Evolutionary conservation across 2,329 filamentous ascomycete species (phyloP).

Genomic region (Cordyceps militaris): DNA sequence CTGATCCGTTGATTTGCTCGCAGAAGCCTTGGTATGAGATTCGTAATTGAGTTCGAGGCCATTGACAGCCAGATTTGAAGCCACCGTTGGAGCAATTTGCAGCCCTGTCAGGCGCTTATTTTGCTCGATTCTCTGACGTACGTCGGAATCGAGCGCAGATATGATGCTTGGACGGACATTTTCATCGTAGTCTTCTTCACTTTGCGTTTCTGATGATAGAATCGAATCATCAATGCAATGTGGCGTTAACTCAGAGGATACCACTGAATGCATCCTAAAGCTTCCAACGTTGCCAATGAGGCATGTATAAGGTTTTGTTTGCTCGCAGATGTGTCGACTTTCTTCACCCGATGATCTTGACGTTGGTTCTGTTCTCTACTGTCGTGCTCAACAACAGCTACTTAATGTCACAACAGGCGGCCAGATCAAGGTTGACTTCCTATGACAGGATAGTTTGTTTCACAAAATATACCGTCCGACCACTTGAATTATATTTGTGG

Average conservation of each 20-base stretch:
- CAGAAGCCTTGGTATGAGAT: constrained; percentile 16
- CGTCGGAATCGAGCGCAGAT: constrained; percentile 4
- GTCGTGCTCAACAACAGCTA: too few species aligned
- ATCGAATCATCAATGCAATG: constrained; percentile 14
- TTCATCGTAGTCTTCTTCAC: constrained; percentile 41
- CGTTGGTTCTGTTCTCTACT: too few species aligned
- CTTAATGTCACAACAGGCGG: too few species aligned
- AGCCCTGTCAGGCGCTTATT: not conserved
- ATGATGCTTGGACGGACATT: constrained; percentile 24
- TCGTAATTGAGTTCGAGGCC: constrained; percentile 17
- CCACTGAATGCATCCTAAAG: not conserved
- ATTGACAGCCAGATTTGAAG: not conserved
- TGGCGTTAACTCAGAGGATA: not conserved
- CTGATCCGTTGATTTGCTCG: not conserved
- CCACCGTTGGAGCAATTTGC: too few species aligned
- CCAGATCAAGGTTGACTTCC: too few species aligned
- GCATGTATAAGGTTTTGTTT: too few species aligned
- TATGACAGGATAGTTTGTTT: too few species aligned
- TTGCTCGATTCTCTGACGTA: not conserved
- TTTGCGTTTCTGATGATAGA: constrained; percentile 32
- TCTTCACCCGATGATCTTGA: too few species aligned
- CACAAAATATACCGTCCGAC: too few species aligned
- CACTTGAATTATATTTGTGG: too few species aligned
- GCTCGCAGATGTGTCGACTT: too few species aligned
- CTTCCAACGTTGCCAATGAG: too few species aligned